Evolutionary conservation across 495 filamentous ascomycete species (phyloP), one percentile per base, ranked within the genome.

Genomic region (Neurospora sp.): DNA sequence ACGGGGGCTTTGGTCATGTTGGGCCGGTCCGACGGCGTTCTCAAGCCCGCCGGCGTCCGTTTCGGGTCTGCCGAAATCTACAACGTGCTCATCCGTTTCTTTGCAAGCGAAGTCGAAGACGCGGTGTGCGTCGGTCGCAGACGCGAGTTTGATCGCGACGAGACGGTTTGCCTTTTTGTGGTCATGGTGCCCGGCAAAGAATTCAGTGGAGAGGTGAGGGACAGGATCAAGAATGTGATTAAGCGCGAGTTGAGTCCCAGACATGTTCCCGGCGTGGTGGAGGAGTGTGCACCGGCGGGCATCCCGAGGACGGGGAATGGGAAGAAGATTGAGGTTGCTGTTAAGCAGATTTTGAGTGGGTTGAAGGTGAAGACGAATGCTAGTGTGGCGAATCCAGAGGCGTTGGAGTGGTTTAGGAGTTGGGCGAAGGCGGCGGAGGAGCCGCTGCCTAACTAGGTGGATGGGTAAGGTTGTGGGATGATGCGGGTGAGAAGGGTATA

Each of bases 251-350:
- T 98, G 73, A 95, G 91, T 75, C 89, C 92, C 20, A 88, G 94
- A 68, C 94, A 98, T 84, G 92, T 97, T 9, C 94, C 94, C 6
- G 90, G 88, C 0, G 82, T 94, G n/a, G 85, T 97, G 59, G 92
- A 93, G 73, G 89, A 90, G 78, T 92, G 90, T 70, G 53, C 27
- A 3, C 87, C 86, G 0, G 82, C 78, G 0, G 93, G 95, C 68
- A 93, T 98, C 68, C 94, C 94, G 1, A 89, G 93, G 76, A 98
- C 94, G 39, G 90, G 89, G 0, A 97, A 97, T 78, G 94, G 94
- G 53, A 97, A 97, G 84, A 97, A 97, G 84, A 93, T 97, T 46
- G 94, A 97, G 78, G 92, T 94, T 41, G 92, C 93, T 3, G 94
- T 97, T 37, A 97, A 97, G 83, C 93, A 96, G 84, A 97, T 97